Evolutionary conservation across 257 asterid genomes (phyloP).

Genomic region (Solanum lycopersicoides): DNA sequence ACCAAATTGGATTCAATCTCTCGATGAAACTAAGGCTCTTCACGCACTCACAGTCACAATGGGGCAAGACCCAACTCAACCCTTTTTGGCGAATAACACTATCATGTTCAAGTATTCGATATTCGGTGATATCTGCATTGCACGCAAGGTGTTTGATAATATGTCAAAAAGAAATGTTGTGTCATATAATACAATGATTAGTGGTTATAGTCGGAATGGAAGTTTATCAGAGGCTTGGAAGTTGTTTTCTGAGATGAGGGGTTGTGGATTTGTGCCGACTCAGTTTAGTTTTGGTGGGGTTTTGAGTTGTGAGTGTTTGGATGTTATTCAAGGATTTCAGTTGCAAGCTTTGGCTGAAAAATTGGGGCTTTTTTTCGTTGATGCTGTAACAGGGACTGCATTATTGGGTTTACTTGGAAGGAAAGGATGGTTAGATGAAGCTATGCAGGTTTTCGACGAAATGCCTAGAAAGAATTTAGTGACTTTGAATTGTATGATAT

Average conservation of each 20-base stretch:
- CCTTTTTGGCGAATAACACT: conserved; percentile 43
- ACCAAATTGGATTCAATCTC: conserved; percentile 26
- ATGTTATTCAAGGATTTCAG: conserved; percentile 36
- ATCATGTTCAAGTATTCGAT: conserved; percentile 23
- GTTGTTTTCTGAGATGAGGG: conserved; percentile 49
- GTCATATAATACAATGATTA: conserved; percentile 61
- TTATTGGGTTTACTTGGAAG: conserved; percentile 58
- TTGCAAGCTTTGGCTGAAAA: conserved; percentile 57
- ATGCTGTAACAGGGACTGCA: conserved; percentile 66
- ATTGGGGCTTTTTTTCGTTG: conserved; percentile 28
- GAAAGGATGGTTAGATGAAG: conserved; percentile 45
- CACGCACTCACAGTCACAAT: conserved; percentile 54
- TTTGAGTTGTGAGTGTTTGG: conserved; percentile 39
- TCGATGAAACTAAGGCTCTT: conserved; percentile 29
- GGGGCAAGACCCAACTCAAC: conserved; percentile 33
- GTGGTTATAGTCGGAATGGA: conserved; percentile 39
- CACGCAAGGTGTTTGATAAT: conserved; percentile 51
- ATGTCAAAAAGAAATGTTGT: conserved; percentile 53
- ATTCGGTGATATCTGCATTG: conserved; percentile 22
- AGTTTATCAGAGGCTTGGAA: conserved; percentile 27
- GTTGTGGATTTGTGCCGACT: conserved; percentile 33
- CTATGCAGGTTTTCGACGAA: conserved; percentile 35
- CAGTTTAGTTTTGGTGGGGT: conserved; percentile 55
- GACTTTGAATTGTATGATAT: conserved; percentile 55
- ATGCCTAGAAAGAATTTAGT: conserved; percentile 64